Evolutionary conservation across 2,329 filamentous ascomycete species (phyloP).

Genomic region (Juglanconis juglandina): DNA sequence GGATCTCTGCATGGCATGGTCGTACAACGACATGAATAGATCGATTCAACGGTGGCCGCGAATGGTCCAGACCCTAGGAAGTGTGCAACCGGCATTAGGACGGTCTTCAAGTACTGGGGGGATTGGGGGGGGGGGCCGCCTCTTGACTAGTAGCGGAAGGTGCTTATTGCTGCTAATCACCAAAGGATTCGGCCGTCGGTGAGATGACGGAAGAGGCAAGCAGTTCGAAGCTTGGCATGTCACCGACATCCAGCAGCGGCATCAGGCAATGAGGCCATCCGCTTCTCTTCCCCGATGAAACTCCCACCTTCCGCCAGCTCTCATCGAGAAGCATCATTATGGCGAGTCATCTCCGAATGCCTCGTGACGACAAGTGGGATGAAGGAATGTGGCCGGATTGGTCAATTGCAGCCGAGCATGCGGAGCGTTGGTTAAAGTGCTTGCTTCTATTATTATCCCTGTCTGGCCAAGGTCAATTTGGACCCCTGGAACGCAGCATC

Average conservation of each 20-base stretch:
- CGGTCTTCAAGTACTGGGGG: background rate
- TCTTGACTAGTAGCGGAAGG: background rate
- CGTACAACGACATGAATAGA: background rate
- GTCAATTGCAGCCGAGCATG: slow-evolving; percentile 6
- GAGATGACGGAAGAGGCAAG: slow-evolving; percentile 5
- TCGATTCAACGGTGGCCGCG: background rate
- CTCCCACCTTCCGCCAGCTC: background rate
- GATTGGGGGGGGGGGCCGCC: no score
- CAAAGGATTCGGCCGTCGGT: background rate
- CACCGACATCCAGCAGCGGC: background rate
- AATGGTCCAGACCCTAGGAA: background rate
- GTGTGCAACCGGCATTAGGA: slow-evolving; percentile 5
- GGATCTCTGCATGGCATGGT: background rate
- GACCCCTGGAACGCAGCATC: background rate
- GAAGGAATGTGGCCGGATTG: slow-evolving; percentile 2
- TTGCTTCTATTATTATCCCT: slow-evolving; percentile 14
- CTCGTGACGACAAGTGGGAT: background rate
- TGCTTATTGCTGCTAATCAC: slow-evolving; percentile 1
- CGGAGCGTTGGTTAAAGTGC: slow-evolving; percentile 1
- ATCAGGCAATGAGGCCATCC: background rate
- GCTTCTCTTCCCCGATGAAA: background rate
- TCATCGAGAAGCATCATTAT: background rate
- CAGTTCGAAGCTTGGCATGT: background rate
- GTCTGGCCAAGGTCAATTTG: background rate
- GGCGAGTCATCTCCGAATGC: background rate